Conservation (phyloP, 305 asterid species). For the Ruellia speciosa region DNA sequence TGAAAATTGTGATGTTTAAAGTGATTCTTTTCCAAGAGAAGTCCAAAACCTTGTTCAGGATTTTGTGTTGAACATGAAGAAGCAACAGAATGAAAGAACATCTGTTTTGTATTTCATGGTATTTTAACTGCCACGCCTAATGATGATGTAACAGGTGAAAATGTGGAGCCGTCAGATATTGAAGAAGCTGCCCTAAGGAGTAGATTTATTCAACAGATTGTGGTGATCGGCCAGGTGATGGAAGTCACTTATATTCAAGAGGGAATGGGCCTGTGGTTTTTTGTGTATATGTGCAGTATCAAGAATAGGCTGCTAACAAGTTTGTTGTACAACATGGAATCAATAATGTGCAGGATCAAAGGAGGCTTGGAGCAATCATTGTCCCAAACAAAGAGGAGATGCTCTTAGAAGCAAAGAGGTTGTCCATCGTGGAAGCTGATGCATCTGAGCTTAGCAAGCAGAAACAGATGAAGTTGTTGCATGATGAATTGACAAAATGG, state of each 20-base stretch:
- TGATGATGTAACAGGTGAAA: constrained; percentile 56
- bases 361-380: constrained; percentile 85
- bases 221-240: constrained; percentile 84
- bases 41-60: too few relatives aligned
- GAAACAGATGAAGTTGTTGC: constrained; percentile 41
- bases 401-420: constrained; percentile 51
- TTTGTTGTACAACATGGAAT: constrained; percentile 11
- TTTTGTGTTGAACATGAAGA: background rate
- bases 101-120: background rate
- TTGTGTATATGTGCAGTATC: too few relatives aligned
- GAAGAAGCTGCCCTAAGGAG: constrained; percentile 93
- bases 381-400: constrained; percentile 82
- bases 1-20: too few relatives aligned
- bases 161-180: constrained; percentile 84
- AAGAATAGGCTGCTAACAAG: background rate
- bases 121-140: background rate
- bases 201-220: constrained; percentile 73
- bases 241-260: constrained; percentile 5
- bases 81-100: background rate
- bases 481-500: constrained; percentile 72
- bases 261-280: too few relatives aligned
- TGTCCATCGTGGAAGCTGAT: constrained; percentile 42
- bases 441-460: constrained; percentile 56
- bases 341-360: constrained; percentile 51
- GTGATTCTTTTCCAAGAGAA: too few relatives aligned